These are phyloP conservation scores for Trichoderma harzianum DNA, from an alignment of 2,329 filamentous ascomycete genomes.

Conservation along the genomic window DNA sequence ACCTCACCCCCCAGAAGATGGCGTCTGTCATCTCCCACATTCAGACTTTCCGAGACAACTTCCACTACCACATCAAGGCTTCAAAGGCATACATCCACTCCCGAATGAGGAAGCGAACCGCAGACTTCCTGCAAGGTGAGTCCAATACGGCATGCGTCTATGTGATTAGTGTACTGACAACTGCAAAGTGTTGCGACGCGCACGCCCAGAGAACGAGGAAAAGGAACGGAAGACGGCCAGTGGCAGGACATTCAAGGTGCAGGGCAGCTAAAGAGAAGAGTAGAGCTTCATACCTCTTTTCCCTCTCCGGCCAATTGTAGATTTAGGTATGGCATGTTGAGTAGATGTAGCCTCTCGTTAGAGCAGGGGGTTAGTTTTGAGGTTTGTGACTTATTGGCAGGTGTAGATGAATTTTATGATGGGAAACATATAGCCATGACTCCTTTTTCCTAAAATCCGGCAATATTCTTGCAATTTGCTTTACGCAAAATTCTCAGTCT, in stretches of 20 bases:
- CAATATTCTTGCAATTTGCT: background rate
- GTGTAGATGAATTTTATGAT: conserved; percentile 13
- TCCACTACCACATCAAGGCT: conserved; percentile 99
- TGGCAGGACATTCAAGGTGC: conserved; percentile 79
- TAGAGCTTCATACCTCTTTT: conserved; percentile 15
- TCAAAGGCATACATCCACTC: conserved; percentile 99
- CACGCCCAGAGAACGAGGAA: conserved; percentile 91
- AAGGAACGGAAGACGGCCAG: conserved; percentile 98
- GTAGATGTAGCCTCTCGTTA: background rate
- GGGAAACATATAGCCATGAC: conserved; percentile 3
- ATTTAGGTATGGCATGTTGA: conserved; percentile 6
- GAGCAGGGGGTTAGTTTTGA: background rate
- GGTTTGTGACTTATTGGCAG: background rate
- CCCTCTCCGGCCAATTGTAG: background rate
- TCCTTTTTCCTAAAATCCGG: background rate
- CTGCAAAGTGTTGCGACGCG: conserved; percentile 80
- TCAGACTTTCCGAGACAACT: conserved; percentile 99
- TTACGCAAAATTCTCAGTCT: background rate
- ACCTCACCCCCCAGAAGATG: conserved; percentile 85
- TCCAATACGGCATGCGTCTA: background rate
- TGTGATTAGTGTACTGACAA: conserved; percentile 27
- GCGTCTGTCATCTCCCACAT: conserved; percentile 97
- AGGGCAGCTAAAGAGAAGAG: conserved; percentile 34
- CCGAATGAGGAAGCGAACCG: conserved; percentile 94
- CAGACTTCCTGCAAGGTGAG: conserved; percentile 94